Base-by-base conservation (phyloP, 768 basidiomycete species). In the Tremella fuciformis region DNA sequence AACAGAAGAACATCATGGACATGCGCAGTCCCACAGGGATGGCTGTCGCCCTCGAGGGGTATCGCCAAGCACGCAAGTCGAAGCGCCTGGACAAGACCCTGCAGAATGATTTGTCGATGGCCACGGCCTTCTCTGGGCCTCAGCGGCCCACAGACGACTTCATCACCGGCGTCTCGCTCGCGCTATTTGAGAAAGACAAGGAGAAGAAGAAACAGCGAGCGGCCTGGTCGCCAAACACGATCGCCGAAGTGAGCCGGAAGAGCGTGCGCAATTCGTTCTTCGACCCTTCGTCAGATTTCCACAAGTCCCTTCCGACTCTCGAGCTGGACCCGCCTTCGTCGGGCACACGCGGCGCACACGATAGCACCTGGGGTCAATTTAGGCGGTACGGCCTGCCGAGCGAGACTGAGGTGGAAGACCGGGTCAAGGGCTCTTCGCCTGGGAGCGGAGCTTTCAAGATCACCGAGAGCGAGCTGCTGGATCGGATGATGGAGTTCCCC, bases 1-100 rank as follows among this genome's bases (percentile, higher is more conserved):
- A 82, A 57, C 91, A 91, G 2, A 76, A 88, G 57, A 78, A 80
- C 13, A 78, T 79, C 29, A 78, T 99, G 57, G 79, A 83, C 40
- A 63, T 82, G 65, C 84, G 90, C 41, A 92, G 91, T 77, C 94
- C 94, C 11, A 96, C 93, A 0, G 92, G 91, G 66, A 81, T 97
- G 64, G 89, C 89, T 74, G 87, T 98, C 37, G 84, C 93, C n/a
- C 80, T 98, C 19, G 79, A 82, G 66, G 88, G 89, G 0, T 83
- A 92, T 55, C 84, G 87, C 48, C 79, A 79, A 58, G 92, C 90
- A n/a, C 83, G 80, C 66, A 77, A 78, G 1, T 77, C 86, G 2
- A 64, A 64, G 80, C 73, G 81, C 1, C 80, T 98, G 40, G 79
- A 81, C 4, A 81, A 88, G 57, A 84, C 84, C 1, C 79, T 98